Evolutionary conservation across 805 yeast species (phyloP), one percentile per base, ranked within the genome.

Genomic region (Yamadazyma akitaensis): DNA sequence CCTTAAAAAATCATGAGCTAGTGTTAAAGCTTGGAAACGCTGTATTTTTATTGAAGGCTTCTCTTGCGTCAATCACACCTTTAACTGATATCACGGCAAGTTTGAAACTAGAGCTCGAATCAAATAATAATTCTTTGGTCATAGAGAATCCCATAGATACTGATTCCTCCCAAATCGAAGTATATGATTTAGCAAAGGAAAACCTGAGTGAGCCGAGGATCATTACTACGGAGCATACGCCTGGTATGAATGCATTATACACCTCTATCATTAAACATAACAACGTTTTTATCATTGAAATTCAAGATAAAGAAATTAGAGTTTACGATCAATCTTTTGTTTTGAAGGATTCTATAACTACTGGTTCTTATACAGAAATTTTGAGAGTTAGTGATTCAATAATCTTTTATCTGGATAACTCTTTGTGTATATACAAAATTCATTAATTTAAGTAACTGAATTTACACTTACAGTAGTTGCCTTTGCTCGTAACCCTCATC

Each of bases 11-110:
- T 8, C 58, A 55, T 46, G 54, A 54, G 16, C 36, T 54, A n/a
- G 38, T 56, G 13, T 47, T 53, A 19, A 53, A 54, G 35, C 24
- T 54, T 8, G 56, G 50, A n/a, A 42, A 48, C 6, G 51, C 54
- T 32, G 37, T 53, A 5, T 34, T 53, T 33, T 34, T 37, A 10
- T 46, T 59, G 18, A 53, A 59, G 44, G 47, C 57, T 17, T 51
- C 48, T 8, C 59, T 51, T 56, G 56, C 53, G 36, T 47, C 48
- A 8, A 44, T 16, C 11, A 30, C 21, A 1, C 41, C 42, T 7
- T 21, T 52, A 12, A 49, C 51, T 3, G 50, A 52, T 39, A 42
- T 44, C n/a, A 19, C 40, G 4, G 28, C 38, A 9, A 32, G 21
- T n/a, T 35, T 26, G 18, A 35, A 42, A 14, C 13, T 16, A 6